Percentiles rank a stretch among this genome's conserved stretches.
These are phyloP conservation scores for Coniochaeta prunicola DNA, from an alignment of 2,329 filamentous ascomycete species.

Conservation along the genomic window DNA sequence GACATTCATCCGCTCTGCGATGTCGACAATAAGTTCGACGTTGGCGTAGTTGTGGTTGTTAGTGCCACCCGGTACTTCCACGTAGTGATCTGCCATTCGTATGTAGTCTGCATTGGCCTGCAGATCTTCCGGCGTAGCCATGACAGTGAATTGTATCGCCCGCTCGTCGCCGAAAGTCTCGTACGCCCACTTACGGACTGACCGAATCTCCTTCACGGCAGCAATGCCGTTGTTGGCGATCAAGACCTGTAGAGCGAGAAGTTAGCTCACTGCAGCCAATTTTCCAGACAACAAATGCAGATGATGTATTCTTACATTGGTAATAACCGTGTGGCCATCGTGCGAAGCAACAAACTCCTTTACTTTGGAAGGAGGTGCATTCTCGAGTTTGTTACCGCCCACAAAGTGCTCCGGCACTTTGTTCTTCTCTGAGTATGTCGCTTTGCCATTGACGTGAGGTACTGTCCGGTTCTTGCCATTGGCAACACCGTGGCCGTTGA, in stretches of 20 bases:
- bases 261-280: constrained; percentile 1
- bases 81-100: constrained; percentile 98
- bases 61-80: constrained; percentile 95
- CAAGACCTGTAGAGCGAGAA: constrained; percentile 57
- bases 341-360: constrained; percentile 92
- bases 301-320: constrained; percentile 64
- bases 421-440: constrained; percentile 72
- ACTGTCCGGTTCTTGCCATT: constrained; percentile 34
- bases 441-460: constrained; percentile 47
- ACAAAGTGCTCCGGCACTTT: constrained; percentile 90
- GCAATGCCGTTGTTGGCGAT: constrained; percentile 99
- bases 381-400: constrained; percentile 80
- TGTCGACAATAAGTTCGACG: constrained; percentile 96
- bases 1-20: constrained; percentile 96
- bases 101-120: constrained; percentile 98
- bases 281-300: background rate
- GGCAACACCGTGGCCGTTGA: constrained; percentile 23
- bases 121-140: constrained; percentile 98
- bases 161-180: constrained; percentile 98
- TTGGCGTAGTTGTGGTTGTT: constrained; percentile 99
- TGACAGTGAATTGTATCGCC: constrained; percentile 98
- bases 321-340: constrained; percentile 96
- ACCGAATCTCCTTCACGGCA: constrained; percentile 98
- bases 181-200: constrained; percentile 99
- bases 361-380: constrained; percentile 75